These are phyloP conservation scores for Pichia scutulata DNA, from an alignment of 805 yeast genomes.

Conservation along the genomic window DNA sequence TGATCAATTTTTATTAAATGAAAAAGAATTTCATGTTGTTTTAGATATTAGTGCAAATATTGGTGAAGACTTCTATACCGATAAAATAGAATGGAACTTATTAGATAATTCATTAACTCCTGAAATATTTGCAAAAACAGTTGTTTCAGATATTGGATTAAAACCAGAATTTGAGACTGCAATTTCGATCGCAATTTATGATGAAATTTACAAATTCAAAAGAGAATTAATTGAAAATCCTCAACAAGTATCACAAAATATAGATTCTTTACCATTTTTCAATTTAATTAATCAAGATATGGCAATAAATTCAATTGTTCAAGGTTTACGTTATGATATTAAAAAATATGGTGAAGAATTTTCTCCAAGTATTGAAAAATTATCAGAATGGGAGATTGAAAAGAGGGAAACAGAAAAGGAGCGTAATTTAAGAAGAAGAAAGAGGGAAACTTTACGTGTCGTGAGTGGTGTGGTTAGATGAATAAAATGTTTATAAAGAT, in stretches of 20 bases:
- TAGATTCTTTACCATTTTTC: constrained; percentile 29
- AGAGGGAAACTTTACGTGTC: constrained; percentile 80
- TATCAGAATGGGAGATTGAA: constrained; percentile 90
- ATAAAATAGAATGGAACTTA: constrained; percentile 92
- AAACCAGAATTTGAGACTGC: constrained; percentile 84
- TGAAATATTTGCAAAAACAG: constrained; percentile 71
- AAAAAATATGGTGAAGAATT: constrained; percentile 76
- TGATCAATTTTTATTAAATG: constrained; percentile 34
- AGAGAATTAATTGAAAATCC: constrained; percentile 67
- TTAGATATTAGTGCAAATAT: constrained; percentile 75
- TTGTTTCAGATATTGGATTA: constrained; percentile 80
- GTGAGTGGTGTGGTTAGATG: constrained; percentile 11
- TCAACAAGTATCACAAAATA: constrained; percentile 28
- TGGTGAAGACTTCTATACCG: constrained; percentile 79
- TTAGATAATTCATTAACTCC: constrained; percentile 52
- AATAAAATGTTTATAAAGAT: neutral
- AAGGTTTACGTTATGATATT: constrained; percentile 59
- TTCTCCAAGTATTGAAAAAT: constrained; percentile 81
- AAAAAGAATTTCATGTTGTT: constrained; percentile 61
- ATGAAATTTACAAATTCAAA: constrained; percentile 65
- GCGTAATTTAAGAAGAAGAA: constrained; percentile 81
- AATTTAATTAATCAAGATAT: constrained; percentile 27
- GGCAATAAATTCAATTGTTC: constrained; percentile 18
- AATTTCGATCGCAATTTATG: constrained; percentile 80
- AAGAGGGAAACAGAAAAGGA: constrained; percentile 93